phyloP scores from a whole-genome alignment of 805 yeast species.

The Metschnikowia lochheadii region DNA sequence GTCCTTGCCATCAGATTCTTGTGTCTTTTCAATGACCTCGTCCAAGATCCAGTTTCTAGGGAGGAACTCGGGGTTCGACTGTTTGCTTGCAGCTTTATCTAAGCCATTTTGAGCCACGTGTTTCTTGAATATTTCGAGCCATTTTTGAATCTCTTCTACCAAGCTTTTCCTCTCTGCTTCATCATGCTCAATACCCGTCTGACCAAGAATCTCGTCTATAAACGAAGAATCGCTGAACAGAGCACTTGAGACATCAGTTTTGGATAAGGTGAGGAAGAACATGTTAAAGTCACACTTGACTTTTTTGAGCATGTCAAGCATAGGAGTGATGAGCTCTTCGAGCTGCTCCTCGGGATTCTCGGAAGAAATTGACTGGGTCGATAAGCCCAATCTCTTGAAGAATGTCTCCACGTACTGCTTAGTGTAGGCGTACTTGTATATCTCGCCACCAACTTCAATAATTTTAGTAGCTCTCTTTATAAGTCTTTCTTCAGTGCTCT shows the following conservation, averaged over 20 bases:
- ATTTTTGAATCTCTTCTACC: conserved; percentile 37
- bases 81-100: conserved; percentile 41
- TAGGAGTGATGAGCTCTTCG: conserved; percentile 48
- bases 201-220: conserved; percentile 21
- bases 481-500: conserved; percentile 49
- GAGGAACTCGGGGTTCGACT: conserved; percentile 70
- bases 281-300: conserved; percentile 74
- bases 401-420: conserved; percentile 54
- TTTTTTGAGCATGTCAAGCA: conserved; percentile 56
- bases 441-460: conserved; percentile 60
- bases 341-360: conserved; percentile 36
- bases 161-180: conserved; percentile 37
- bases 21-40: conserved; percentile 63
- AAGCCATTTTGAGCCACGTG: conserved; percentile 35
- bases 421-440: conserved; percentile 61
- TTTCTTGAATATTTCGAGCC: conserved; percentile 49
- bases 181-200: conserved; percentile 15
- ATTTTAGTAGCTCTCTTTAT: conserved; percentile 59
- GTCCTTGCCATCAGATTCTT: conserved; percentile 49
- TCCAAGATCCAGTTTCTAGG: conserved; percentile 86
- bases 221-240: conserved; percentile 12
- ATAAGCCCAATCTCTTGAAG: conserved; percentile 66
- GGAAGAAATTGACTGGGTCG: conserved; percentile 30
- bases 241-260: conserved; percentile 28
- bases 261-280: conserved; percentile 66